Percentiles rank a stretch among this genome's conserved stretches.
Conservation (phyloP, 352 stramenopile genomes). For the Phytopythium kandeliae region DNA sequence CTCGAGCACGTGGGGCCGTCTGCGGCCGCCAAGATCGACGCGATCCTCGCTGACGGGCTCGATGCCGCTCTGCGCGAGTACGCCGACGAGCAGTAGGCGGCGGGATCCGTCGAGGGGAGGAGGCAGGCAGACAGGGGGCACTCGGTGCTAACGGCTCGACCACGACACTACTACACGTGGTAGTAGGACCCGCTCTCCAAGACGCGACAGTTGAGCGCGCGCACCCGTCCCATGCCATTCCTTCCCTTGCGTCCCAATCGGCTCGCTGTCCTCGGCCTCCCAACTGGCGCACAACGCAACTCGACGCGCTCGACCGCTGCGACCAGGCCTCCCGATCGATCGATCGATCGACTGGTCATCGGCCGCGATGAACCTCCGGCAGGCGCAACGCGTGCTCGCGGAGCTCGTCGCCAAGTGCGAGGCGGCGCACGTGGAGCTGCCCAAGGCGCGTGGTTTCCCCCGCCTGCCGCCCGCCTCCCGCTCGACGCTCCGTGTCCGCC, state of each 20-base stretch:
- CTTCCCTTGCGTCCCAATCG: not conserved
- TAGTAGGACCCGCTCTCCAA: too few species aligned
- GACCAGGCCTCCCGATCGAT: too few species aligned
- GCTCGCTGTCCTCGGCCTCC: not conserved
- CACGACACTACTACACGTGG: too few species aligned
- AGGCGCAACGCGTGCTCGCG: slow-evolving; percentile 51
- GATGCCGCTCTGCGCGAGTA: slow-evolving; percentile 47
- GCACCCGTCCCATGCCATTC: not conserved
- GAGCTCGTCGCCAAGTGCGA: slow-evolving; percentile 60
- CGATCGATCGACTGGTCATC: too few species aligned
- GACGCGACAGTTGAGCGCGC: slow-evolving; percentile 1
- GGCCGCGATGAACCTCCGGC: slow-evolving; percentile 47
- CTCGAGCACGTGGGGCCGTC: slow-evolving; percentile 43
- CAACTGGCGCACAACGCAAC: not conserved
- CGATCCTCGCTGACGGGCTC: slow-evolving; percentile 47
- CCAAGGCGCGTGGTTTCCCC: slow-evolving; percentile 18
- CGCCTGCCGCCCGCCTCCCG: too few species aligned
- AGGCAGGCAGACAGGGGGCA: not conserved
- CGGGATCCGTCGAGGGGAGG: slow-evolving; percentile 9
- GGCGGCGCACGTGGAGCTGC: slow-evolving; percentile 48
- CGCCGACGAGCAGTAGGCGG: slow-evolving; percentile 15
- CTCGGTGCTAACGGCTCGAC: too few species aligned
- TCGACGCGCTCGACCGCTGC: not conserved
- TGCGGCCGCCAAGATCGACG: slow-evolving; percentile 51
- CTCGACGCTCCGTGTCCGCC: too few species aligned